Base-by-base conservation (phyloP, 2,329 filamentous ascomycete genomes). In the Microdochium paspali region DNA sequence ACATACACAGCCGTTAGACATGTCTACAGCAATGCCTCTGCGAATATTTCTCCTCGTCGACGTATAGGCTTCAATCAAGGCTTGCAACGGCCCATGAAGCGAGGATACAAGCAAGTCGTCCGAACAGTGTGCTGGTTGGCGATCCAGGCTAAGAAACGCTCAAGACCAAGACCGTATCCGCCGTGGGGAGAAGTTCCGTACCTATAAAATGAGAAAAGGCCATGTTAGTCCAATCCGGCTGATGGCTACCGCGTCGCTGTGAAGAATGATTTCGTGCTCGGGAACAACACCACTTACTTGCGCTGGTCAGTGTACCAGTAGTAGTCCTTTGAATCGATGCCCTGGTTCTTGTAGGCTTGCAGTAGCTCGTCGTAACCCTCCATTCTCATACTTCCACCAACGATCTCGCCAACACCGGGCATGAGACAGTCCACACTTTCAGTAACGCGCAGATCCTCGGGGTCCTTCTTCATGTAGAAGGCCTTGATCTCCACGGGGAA, bases 241-340 rank as follows among this genome's bases (percentile, higher is more conserved):
- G n/a, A n/a, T n/a, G n/a, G n/a, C n/a, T n/a, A n/a, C n/a, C n/a
- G n/a, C n/a, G n/a, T n/a, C n/a, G n/a, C n/a, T n/a, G n/a, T n/a
- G n/a, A n/a, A n/a, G n/a, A n/a, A n/a, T n/a, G n/a, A n/a, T n/a
- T n/a, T n/a, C n/a, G n/a, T 51, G 31, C 51, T 23, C 43, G 32
- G 25, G 44, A 42, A 23, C 48, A 46, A 24, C 28, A 46, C 4
- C 32, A 81, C 84, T 74, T 70, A 90, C 87, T 93, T 95, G 64
- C 90, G 78, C 79, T 95, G 90, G 70, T 96, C 93, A 26, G 90
- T 94, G 73, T 97, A 98, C 93, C 93, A 98, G 77, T 94, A 97
- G 72, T 97, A 97, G 43, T 85, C 83, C 57, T 79, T 79, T 20
- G 90, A 81, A 58, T 87, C 82, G 65, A 97, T 94, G 35, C 84